Evolutionary conservation across 164 flowering plant genomes (phyloP).

Genomic region (Vitis rotundifolia): DNA sequence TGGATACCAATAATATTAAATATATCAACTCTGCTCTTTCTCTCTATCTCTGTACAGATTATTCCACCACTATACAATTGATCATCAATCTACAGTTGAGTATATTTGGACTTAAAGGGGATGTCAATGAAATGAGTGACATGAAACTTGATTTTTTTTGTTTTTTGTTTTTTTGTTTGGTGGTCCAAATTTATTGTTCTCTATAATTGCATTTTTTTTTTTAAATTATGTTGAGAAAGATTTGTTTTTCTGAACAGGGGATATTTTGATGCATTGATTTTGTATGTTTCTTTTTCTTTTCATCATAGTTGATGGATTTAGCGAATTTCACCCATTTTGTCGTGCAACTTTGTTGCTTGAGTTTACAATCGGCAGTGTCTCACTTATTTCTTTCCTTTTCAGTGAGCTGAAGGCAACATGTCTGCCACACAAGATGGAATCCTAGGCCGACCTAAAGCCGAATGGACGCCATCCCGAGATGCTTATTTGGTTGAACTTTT

Average conservation of each 20-base stretch:
- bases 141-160: no score
- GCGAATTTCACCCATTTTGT: background rate
- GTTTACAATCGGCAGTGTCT: background rate
- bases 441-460: constrained; percentile 18
- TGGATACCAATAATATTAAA: no score
- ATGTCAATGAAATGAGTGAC: no score
- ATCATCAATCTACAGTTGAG: no score
- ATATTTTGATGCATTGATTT: background rate
- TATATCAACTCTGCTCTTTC: no score
- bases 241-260: background rate
- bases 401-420: constrained; percentile 7
- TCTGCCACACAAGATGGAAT: constrained; percentile 14
- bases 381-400: background rate
- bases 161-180: no score
- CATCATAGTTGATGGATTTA: background rate
- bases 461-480: constrained; percentile 27
- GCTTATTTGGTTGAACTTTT: constrained; percentile 26
- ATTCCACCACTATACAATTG: no score
- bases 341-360: background rate
- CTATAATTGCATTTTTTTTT: background rate
- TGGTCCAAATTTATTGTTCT: no score
- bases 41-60: no score
- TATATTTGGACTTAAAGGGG: no score
- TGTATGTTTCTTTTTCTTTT: background rate
- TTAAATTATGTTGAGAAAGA: no score